phyloP scores from a whole-genome alignment of 2,329 filamentous ascomycete species.

The Elsinoe batatas region DNA sequence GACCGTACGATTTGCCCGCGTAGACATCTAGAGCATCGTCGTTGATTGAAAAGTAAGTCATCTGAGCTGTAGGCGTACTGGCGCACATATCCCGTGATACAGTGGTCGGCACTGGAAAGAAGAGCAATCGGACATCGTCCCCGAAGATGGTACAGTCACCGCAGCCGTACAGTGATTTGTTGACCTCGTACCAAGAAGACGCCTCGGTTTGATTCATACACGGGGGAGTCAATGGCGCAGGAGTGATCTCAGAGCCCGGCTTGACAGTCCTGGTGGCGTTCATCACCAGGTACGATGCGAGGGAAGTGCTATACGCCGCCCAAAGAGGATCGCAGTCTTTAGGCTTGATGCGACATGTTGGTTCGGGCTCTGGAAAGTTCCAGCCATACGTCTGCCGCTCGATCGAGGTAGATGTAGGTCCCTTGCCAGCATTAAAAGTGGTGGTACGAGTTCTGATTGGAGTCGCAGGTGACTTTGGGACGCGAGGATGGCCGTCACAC shows the following conservation, averaged over 20 bases:
- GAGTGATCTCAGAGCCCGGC: conserved; percentile 14
- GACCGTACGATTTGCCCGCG: conserved; percentile 18
- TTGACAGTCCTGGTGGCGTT: conserved; percentile 12
- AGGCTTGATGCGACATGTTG: conserved; percentile 20
- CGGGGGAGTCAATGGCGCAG: conserved; percentile 19
- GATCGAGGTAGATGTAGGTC: conserved; percentile 14
- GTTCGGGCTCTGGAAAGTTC: conserved; percentile 18
- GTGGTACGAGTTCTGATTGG: conserved; percentile 16
- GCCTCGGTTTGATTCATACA: conserved; percentile 20
- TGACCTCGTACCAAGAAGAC: conserved; percentile 11
- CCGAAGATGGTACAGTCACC: conserved; percentile 25
- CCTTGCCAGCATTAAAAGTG: conserved; percentile 11
- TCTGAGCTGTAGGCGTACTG: conserved; percentile 19
- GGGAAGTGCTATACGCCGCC: conserved; percentile 21
- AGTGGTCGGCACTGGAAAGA: conserved; percentile 22
- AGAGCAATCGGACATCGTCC: conserved; percentile 23
- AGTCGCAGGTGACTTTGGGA: conserved; percentile 21
- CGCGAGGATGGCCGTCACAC: conserved; percentile 24
- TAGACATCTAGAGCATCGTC: conserved; percentile 21
- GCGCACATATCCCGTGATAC: conserved; percentile 24
- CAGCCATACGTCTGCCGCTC: conserved; percentile 13
- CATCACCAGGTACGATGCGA: conserved; percentile 11
- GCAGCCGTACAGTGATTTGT: conserved; percentile 20
- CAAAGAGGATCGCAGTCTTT: conserved; percentile 23
- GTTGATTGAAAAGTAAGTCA: conserved; percentile 19